phyloP scores from a whole-genome alignment of 1,139 yeast species.

The Martiniozyma asiatica region DNA sequence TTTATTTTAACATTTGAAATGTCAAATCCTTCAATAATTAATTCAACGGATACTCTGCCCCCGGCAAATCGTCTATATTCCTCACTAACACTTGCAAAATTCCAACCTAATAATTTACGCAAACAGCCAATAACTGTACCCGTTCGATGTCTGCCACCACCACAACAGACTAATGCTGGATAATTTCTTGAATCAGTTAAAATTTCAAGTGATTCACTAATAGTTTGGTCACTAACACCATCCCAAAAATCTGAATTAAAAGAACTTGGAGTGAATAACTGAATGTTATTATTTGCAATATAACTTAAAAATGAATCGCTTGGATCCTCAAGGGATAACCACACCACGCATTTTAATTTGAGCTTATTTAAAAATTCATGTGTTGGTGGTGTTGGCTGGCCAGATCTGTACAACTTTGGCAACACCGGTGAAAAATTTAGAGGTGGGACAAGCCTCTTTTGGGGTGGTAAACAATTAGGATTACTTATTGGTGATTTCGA shows the following conservation, averaged over 20 bases:
- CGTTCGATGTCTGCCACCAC: conserved; percentile 95
- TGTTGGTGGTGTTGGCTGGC: conserved; percentile 93
- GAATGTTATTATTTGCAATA: conserved; percentile 60
- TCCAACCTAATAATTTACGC: conserved; percentile 89
- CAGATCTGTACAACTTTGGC: conserved; percentile 71
- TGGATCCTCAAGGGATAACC: conserved; percentile 96
- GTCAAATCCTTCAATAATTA: conserved; percentile 78
- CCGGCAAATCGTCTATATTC: conserved; percentile 92
- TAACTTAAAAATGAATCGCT: conserved; percentile 76
- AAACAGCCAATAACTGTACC: conserved; percentile 94
- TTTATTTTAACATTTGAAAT: conserved; percentile 41
- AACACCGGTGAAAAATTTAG: conserved; percentile 93
- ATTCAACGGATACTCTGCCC: conserved; percentile 74
- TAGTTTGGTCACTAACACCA: conserved; percentile 77
- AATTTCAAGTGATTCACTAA: conserved; percentile 64
- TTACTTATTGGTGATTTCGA: too few relatives aligned
- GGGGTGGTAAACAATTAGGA: too few relatives aligned
- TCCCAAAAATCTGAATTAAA: conserved; percentile 91
- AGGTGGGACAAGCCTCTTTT: conserved; percentile 94
- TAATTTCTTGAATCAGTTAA: conserved; percentile 62
- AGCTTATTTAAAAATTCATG: conserved; percentile 72
- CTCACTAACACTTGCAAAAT: conserved; percentile 83
- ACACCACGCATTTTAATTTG: conserved; percentile 65
- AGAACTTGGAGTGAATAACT: conserved; percentile 47
- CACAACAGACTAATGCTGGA: conserved; percentile 86